phyloP scores from a whole-genome alignment of 495 filamentous ascomycete species.

The Aspergillus funiculosus region DNA sequence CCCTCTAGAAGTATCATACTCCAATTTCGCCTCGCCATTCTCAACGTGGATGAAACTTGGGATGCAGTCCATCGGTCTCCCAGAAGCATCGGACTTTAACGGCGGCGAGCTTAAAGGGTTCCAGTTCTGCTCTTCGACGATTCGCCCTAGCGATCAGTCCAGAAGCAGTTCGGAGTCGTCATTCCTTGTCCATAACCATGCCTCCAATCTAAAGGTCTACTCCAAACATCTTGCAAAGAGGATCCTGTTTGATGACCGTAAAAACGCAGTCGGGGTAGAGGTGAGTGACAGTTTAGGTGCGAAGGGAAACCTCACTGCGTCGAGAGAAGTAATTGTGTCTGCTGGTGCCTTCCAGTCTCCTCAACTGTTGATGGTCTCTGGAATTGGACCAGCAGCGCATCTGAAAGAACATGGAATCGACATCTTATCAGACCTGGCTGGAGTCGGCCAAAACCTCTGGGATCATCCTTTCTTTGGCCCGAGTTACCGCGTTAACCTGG shows the following conservation, averaged over 20 bases:
- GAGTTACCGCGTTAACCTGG: conserved; percentile 35
- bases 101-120: conserved; percentile 36
- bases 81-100: conserved; percentile 32
- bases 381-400: conserved; percentile 33
- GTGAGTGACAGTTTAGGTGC: conserved; percentile 3
- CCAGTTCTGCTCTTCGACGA: conserved; percentile 37
- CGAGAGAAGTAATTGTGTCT: conserved; percentile 50
- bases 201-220: conserved; percentile 26
- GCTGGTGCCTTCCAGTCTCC: conserved; percentile 48
- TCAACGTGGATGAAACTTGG: conserved; percentile 34
- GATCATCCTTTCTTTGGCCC: conserved; percentile 40
- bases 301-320: conserved; percentile 29
- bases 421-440: conserved; percentile 37
- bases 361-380: conserved; percentile 49
- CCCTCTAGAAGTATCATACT: conserved; percentile 48
- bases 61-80: conserved; percentile 38
- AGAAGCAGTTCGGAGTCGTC: conserved; percentile 38
- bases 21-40: conserved; percentile 44
- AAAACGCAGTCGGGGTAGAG: conserved; percentile 18
- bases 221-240: conserved; percentile 32
- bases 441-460: conserved; percentile 49
- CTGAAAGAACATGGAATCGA: conserved; percentile 32
- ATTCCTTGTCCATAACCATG: conserved; percentile 15
- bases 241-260: conserved; percentile 34
- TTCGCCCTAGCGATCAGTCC: conserved; percentile 27